These are phyloP conservation scores for Haplosporangium gracile DNA, from an alignment of 192 early-diverging fungal genomes.

Conservation along the genomic window DNA sequence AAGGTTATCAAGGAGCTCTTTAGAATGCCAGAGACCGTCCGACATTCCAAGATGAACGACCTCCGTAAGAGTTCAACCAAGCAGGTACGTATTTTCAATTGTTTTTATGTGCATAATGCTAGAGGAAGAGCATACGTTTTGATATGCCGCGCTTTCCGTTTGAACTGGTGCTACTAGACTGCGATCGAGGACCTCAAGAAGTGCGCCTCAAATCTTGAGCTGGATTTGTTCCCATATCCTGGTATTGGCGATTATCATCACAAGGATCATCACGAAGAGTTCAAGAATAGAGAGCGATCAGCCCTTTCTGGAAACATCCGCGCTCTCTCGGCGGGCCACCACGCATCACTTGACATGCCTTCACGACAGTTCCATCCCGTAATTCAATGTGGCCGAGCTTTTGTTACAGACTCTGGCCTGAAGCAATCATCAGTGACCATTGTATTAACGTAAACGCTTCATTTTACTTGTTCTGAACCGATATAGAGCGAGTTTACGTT, in stretches of 20 bases:
- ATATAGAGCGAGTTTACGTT: conserved; percentile 60
- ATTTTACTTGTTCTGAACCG: neutral
- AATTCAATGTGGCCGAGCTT: neutral
- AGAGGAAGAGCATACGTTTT: neutral
- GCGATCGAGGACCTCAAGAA: conserved; percentile 65
- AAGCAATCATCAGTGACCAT: too few species aligned
- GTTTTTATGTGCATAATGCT: neutral
- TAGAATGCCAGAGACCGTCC: conserved; percentile 41
- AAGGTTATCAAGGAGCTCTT: conserved; percentile 63
- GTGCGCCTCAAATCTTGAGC: conserved; percentile 59
- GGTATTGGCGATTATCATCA: conserved; percentile 69
- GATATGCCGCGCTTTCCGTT: neutral
- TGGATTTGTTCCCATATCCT: conserved; percentile 63
- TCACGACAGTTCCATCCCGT: conserved; percentile 39
- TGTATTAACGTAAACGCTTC: too few species aligned
- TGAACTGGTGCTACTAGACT: conserved; percentile 24
- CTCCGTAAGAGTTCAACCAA: conserved; percentile 59
- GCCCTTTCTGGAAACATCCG: conserved; percentile 38
- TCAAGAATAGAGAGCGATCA: conserved; percentile 54
- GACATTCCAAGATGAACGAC: conserved; percentile 55
- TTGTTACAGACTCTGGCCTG: too few species aligned
- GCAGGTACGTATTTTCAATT: conserved; percentile 46
- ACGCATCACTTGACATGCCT: conserved; percentile 26
- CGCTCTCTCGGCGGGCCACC: conserved; percentile 31
- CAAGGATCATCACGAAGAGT: conserved; percentile 63